Base-by-base conservation (phyloP, 106 monocot species). In the Hemerocallis citrina region DNA sequence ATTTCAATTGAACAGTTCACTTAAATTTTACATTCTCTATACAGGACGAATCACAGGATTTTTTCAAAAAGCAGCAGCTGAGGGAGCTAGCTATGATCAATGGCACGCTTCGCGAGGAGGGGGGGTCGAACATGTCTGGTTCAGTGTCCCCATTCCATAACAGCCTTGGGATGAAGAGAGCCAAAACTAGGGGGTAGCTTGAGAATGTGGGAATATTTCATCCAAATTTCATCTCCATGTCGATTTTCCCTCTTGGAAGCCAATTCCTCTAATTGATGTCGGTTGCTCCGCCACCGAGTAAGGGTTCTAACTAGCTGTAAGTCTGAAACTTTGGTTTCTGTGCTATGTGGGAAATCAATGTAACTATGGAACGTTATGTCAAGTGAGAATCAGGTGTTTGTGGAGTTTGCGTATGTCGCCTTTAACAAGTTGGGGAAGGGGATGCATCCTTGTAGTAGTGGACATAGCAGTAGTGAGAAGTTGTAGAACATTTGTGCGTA, bases 151-250 rank as follows among this genome's bases (percentile, higher is more conserved):
- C 87, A 15, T 88, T 78, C 73, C 38, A 79, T 25, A 75, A 74
- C 43, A 88, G 79, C 68, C 85, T 80, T 4, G 72, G 87, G 15
- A 75, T 88, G 82, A 88, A 88, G 69, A 79, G 87, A 62, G 87
- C 87, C 45, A 88, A 88, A 73, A 88, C 82, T 17, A 71, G 74
- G 54, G 82, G 82, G 59, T 88, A 66, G 44, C 15, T 34, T 39
- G 29, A 49, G 22, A 59, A 11, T 24, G 7, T 31, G 19, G 16
- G 24, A 51, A 12, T 31, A n/a, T 59, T 40, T 25, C 5, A 5
- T 54, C 31, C 15, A 15, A n/a, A 24, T 29, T 30, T 31, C 31
- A 3, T 10, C 5, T 49, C 59, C 19, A 11, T 16, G 7, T 50
- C 5, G 50, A 27, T 14, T 33, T 57, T 35, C 36, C 7, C 17